Evolutionary conservation across 805 yeast genomes (phyloP).

Genomic region (Blastobotrys peoriensis): DNA sequence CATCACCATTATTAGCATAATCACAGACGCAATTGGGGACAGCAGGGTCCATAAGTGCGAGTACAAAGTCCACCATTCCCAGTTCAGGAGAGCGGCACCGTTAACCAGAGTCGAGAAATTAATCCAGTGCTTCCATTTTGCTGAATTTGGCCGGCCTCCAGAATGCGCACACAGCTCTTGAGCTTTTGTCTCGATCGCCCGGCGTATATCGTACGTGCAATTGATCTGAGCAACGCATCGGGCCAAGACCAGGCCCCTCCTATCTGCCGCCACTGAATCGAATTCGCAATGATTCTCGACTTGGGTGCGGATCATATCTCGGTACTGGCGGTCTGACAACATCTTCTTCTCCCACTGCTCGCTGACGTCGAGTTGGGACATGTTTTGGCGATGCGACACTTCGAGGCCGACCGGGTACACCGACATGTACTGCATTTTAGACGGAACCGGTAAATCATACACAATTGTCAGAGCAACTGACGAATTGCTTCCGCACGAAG

Average conservation of each 20-base stretch:
- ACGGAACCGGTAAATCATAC: constrained; percentile 69
- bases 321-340: constrained; percentile 17
- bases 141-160: constrained; percentile 24
- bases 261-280: constrained; percentile 3
- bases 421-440: constrained; percentile 70
- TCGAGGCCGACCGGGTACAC: constrained; percentile 65
- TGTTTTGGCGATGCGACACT: constrained; percentile 30
- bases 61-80: constrained; percentile 8
- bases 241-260: constrained; percentile 10
- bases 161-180: too few species aligned
- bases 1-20: constrained; percentile 19
- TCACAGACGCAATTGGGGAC: constrained; percentile 14
- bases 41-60: constrained; percentile 7
- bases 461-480: constrained; percentile 35
- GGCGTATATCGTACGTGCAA: constrained; percentile 31
- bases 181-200: constrained; percentile 22
- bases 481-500: neutral
- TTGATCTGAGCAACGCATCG: constrained; percentile 32
- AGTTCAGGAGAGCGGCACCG: constrained; percentile 15
- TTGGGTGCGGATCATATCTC: constrained; percentile 17
- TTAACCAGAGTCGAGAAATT: constrained; percentile 18
- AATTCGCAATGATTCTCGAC: constrained; percentile 19
- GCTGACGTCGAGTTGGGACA: constrained; percentile 17
- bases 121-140: constrained; percentile 13
- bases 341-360: constrained; percentile 28